These are phyloP conservation scores for Candida germanica DNA, from an alignment of 805 yeast genomes.

Conservation along the genomic window DNA sequence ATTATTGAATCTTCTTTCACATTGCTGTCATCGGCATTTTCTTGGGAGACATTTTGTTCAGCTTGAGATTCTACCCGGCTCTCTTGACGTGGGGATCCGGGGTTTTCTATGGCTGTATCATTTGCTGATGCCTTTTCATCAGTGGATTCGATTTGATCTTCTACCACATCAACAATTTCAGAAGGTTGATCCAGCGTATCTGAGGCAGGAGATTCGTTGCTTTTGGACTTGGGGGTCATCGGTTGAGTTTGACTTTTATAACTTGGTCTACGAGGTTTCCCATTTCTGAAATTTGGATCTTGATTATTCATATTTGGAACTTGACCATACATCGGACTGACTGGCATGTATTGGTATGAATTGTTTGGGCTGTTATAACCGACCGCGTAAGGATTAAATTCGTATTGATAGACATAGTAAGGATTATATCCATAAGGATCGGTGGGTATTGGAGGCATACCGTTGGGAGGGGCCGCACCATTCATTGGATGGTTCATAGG, in stretches of 20 bases:
- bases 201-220: conserved; percentile 5
- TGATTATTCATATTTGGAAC: conserved; percentile 4
- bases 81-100: no score
- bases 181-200: conserved; percentile 2
- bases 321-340: conserved; percentile 6
- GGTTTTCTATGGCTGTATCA: no score
- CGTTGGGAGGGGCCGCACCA: conserved; percentile 3
- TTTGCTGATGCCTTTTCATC: no score
- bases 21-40: no score
- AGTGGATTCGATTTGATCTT: background rate
- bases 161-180: conserved; percentile 1
- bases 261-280: background rate
- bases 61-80: no score
- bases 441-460: conserved; percentile 1
- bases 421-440: conserved; percentile 8
- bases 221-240: conserved; percentile 6
- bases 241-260: conserved; percentile 5
- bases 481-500: conserved; percentile 4
- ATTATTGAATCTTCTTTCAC: conserved; percentile 5
- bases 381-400: conserved; percentile 6
- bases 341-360: conserved; percentile 6
- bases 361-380: conserved; percentile 4
- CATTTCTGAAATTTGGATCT: no score
- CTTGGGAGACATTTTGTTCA: no score
- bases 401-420: conserved; percentile 3